phyloP scores from a whole-genome alignment of 1,139 yeast genomes.

The Hemisphaericaspora lyxosophila region DNA sequence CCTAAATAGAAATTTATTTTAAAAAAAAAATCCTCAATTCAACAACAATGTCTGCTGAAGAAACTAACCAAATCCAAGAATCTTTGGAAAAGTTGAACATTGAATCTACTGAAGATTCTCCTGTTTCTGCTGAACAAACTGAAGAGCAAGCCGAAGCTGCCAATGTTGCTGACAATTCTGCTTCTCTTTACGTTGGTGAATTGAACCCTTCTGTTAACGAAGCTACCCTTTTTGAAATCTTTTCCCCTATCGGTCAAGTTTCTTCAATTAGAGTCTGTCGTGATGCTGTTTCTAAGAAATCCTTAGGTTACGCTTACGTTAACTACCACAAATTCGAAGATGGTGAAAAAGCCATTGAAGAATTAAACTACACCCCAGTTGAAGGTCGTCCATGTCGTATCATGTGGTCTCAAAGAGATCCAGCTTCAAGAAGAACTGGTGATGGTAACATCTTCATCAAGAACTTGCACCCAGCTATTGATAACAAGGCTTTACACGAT shows the following conservation, averaged over 20 bases:
- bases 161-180: conserved; percentile 54
- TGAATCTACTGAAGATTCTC: conserved; percentile 26
- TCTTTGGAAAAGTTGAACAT: conserved; percentile 55
- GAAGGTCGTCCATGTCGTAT: conserved; percentile 98
- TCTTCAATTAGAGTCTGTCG: conserved; percentile 98
- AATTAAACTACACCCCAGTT: conserved; percentile 89
- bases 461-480: conserved; percentile 97
- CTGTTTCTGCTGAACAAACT: conserved; percentile 21
- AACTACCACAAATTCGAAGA: conserved; percentile 89
- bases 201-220: conserved; percentile 91
- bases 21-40: conserved; percentile 10
- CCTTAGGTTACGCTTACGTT: conserved; percentile 97
- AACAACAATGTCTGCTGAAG: conserved; percentile 48
- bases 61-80: conserved; percentile 52
- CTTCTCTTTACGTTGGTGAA: conserved; percentile 97
- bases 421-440: conserved; percentile 92
- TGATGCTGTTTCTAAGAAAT: conserved; percentile 95
- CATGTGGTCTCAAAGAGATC: conserved; percentile 99
- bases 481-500: conserved; percentile 98
- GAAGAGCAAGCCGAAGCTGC: conserved; percentile 31
- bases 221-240: conserved; percentile 91
- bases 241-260: conserved; percentile 94
- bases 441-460: conserved; percentile 97
- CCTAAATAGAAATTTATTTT: conserved; percentile 8
- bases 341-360: conserved; percentile 94